A percentile compares a stretch with the other conserved stretches of the same genome.
phyloP scores from a whole-genome alignment of 75 land plant genomes.

The Cryptomeria japonica region DNA sequence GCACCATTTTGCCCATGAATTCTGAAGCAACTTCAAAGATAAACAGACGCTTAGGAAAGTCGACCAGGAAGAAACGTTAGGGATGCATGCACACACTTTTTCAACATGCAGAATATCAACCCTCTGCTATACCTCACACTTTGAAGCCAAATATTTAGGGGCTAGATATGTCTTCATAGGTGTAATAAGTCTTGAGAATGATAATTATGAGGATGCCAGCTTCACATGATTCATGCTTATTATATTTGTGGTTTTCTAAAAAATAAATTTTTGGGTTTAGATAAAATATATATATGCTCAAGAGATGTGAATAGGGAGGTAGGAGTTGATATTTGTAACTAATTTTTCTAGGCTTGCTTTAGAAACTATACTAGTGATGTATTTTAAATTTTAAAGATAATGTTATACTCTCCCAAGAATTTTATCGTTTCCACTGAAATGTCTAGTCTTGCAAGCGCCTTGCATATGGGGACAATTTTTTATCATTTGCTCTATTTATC shows the following conservation, averaged over 20 bases:
- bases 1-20: slow-evolving; percentile 38
- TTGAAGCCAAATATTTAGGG: background rate
- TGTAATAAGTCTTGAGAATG: background rate
- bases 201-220: background rate
- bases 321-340: background rate
- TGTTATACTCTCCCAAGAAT: background rate
- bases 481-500: background rate
- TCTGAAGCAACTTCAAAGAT: slow-evolving; percentile 13
- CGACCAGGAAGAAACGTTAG: slow-evolving; percentile 17
- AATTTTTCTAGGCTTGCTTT: background rate
- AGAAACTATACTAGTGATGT: background rate
- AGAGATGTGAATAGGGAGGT: no score
- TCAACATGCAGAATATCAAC: background rate
- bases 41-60: slow-evolving; percentile 6
- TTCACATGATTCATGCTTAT: background rate
- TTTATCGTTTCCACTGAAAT: background rate
- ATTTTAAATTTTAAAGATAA: background rate
- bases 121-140: no score
- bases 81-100: background rate
- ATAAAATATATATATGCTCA: background rate
- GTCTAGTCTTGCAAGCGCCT: background rate
- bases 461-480: background rate
- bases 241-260: background rate
- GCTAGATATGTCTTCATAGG: background rate
- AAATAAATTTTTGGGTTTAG: background rate